phyloP scores from a whole-genome alignment of 345 rosid species.

The Pistacia integerrima region DNA sequence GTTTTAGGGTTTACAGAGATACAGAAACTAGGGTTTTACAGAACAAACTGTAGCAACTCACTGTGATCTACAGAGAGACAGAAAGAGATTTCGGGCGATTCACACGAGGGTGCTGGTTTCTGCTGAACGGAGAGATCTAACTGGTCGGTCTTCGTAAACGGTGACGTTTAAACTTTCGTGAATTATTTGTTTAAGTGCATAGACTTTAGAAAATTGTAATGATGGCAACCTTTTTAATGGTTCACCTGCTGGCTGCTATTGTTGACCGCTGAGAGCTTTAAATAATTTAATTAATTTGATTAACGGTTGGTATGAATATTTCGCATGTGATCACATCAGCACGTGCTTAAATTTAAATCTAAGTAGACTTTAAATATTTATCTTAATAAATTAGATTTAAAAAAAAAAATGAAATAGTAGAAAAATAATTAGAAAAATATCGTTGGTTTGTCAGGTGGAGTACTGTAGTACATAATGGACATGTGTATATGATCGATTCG shows the following conservation, averaged over 20 bases:
- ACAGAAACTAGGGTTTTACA: conserved; percentile 18
- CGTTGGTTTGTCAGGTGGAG: neutral
- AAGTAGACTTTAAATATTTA: too few species aligned
- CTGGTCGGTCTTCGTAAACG: conserved; percentile 23
- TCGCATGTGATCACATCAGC: neutral
- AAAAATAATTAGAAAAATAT: neutral
- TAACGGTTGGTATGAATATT: neutral
- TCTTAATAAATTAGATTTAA: neutral
- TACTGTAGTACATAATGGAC: too few species aligned
- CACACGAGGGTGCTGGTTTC: conserved; percentile 9
- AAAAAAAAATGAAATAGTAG: neutral
- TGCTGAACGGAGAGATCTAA: conserved; percentile 15
- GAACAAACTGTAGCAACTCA: conserved; percentile 8
- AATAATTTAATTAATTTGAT: too few species aligned
- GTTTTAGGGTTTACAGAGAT: conserved; percentile 5
- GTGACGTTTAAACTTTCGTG: conserved; percentile 12
- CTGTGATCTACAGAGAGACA: conserved; percentile 18
- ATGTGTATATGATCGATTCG: too few species aligned
- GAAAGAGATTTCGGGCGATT: conserved; percentile 25
- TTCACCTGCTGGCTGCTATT: neutral
- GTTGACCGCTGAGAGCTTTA: neutral
- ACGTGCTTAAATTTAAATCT: too few species aligned
- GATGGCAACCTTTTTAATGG: neutral
- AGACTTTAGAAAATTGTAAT: neutral
- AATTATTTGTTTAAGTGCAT: neutral